Evolutionary conservation across 108 stramenopile genomes (phyloP), one percentile per base, ranked within the genome.

Genomic region (Skeletonema marinoi): DNA sequence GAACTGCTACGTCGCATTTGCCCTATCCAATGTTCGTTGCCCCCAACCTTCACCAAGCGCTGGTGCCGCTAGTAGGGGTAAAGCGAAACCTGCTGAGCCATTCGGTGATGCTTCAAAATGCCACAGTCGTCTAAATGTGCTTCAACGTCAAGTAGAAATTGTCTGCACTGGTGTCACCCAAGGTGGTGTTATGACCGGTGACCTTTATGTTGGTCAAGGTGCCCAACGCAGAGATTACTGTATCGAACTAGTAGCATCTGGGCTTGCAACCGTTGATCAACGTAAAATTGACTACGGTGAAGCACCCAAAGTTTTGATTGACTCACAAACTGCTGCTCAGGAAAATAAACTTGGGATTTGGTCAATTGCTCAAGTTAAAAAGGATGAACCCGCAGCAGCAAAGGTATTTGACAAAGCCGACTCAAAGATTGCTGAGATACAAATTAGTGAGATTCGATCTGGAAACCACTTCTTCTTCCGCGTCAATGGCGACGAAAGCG

Each of bases 101-200:
- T 98, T 94, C 76, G 98, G 97, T 32, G 97, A 98, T 75, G 98
- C 85, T 61, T 93, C 98, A n/a, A 93, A 88, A 77, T 83, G 89
- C n/a, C 96, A 95, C 78, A 86, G 95, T 60, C 95, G 97, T 50
- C 39, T 93, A 62, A 89, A 89, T 65, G 61, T 98, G 17, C 85
- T 92, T 65, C 99, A 99, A 84, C 92, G 98, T 63, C 88, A 84
- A 51, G 97, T 99, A n/a, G 97, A 98, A 77, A 88, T 98, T 76
- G 74, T 60, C 4, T 90, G 88, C 66, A 87, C 81, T 32, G 91
- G 92, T 58, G 87, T 93, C 6, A 94, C 96, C 60, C 85, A 75
- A 60, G 91, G 96, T 50, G 96, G 96, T 56, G 93, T 96, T 39
- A 90, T 96, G 66, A 93, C 92, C 56, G 96, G 96, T 64, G 77